phyloP scores from a whole-genome alignment of 805 yeast genomes.

The Schwanniomyces yamadae region DNA sequence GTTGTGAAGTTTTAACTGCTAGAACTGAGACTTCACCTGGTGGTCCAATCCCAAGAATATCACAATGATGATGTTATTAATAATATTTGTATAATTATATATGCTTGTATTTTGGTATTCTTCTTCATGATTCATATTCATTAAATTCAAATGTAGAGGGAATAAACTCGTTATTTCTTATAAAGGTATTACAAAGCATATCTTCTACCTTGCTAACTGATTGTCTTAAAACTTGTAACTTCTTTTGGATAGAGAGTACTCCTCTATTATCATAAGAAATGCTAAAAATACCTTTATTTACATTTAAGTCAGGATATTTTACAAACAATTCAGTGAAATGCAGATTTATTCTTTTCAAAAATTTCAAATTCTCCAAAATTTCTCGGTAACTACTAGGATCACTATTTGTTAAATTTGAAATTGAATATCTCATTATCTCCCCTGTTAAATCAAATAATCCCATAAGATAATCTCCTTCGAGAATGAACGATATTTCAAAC shows the following conservation, averaged over 20 bases:
- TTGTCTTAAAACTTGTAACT: slow-evolving; percentile 20
- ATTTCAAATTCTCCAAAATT: slow-evolving; percentile 11
- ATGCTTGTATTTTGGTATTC: neutral
- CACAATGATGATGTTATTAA: slow-evolving; percentile 9
- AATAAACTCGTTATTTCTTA: slow-evolving; percentile 18
- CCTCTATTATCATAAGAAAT: slow-evolving; percentile 12
- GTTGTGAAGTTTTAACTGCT: slow-evolving; percentile 86
- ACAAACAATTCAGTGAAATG: slow-evolving; percentile 11
- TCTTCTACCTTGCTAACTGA: slow-evolving; percentile 23
- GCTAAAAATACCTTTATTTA: slow-evolving; percentile 17
- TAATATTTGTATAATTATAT: slow-evolving; percentile 1
- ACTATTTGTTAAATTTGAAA: slow-evolving; percentile 21
- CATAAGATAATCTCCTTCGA: slow-evolving; percentile 32
- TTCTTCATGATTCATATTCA: neutral
- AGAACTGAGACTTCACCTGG: slow-evolving; percentile 84
- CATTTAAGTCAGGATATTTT: slow-evolving; percentile 17
- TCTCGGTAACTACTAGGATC: slow-evolving; percentile 8
- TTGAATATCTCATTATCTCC: slow-evolving; percentile 40
- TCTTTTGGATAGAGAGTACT: slow-evolving; percentile 15
- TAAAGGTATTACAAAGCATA: slow-evolving; percentile 19
- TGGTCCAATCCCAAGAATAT: slow-evolving; percentile 66
- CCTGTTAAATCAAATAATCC: slow-evolving; percentile 44
- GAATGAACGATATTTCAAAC: slow-evolving; percentile 9
- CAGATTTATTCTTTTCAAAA: slow-evolving; percentile 15
- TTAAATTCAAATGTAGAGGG: slow-evolving; percentile 1